Percentiles rank a stretch among this genome's conserved stretches.
These are phyloP conservation scores for Ilex asprella DNA, from an alignment of 257 asterid species.

Conservation along the genomic window DNA sequence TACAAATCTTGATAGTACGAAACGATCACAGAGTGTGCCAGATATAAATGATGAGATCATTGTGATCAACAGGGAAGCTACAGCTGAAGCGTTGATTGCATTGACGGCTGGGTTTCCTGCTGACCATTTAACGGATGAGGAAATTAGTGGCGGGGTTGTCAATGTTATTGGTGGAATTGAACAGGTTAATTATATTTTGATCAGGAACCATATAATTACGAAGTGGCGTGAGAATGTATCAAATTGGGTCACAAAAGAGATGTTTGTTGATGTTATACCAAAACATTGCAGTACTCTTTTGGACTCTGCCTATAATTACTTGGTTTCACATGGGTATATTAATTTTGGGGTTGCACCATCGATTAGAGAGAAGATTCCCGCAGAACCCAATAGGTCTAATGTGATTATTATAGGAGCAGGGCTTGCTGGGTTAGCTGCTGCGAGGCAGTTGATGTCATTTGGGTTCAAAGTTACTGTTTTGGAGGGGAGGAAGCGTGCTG, in stretches of 20 bases:
- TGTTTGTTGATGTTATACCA: constrained; percentile 66
- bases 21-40: constrained; percentile 20
- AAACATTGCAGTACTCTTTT: constrained; percentile 52
- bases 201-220: constrained; percentile 74
- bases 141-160: constrained; percentile 82
- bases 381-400: constrained; percentile 39
- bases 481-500: constrained; percentile 86
- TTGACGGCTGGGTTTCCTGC: constrained; percentile 91
- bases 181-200: constrained; percentile 84
- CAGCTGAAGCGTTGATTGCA: constrained; percentile 85
- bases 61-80: constrained; percentile 85
- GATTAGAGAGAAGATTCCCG: constrained; percentile 49
- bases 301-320: constrained; percentile 61
- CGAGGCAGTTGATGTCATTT: constrained; percentile 86
- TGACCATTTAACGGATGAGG: constrained; percentile 88
- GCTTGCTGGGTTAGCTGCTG: constrained; percentile 91
- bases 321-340: constrained; percentile 76
- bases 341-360: constrained; percentile 90
- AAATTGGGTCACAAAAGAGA: constrained; percentile 68
- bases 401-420: constrained; percentile 93
- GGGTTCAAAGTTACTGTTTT: constrained; percentile 83
- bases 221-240: constrained; percentile 88
- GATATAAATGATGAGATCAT: constrained; percentile 82
- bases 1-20: constrained; percentile 9
- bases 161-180: constrained; percentile 85